These are phyloP conservation scores for Mycocalia duriaeana DNA, from an alignment of 1,284 basidiomycete species.

Conservation along the genomic window DNA sequence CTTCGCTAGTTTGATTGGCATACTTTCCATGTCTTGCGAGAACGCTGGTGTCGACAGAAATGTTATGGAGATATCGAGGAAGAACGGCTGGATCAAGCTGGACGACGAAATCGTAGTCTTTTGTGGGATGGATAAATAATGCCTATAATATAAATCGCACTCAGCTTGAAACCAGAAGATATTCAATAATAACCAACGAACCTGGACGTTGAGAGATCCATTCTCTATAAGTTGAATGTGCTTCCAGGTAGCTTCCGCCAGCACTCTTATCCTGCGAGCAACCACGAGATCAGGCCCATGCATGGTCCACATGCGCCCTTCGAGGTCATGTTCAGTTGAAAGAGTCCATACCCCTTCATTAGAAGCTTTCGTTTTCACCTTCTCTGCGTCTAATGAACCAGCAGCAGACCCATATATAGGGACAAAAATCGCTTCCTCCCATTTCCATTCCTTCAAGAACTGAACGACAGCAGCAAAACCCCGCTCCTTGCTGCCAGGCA, in stretches of 20 bases:
- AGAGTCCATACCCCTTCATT: conserved; percentile 71
- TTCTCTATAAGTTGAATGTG: conserved; percentile 42
- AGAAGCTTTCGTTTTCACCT: conserved; percentile 16
- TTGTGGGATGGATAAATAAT: conserved; percentile 79
- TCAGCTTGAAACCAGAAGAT: neutral
- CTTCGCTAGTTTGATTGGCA: conserved; percentile 36
- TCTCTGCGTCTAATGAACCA: conserved; percentile 10
- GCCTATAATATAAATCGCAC: conserved; percentile 43
- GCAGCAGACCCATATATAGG: conserved; percentile 44
- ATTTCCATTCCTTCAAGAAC: conserved; percentile 82
- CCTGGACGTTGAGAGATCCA: conserved; percentile 47
- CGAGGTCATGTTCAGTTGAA: conserved; percentile 74
- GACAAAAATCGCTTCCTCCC: conserved; percentile 62
- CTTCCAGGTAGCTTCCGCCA: conserved; percentile 72
- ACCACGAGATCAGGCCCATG: conserved; percentile 61
- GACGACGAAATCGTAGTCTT: conserved; percentile 85
- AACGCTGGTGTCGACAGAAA: conserved; percentile 42
- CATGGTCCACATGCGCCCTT: conserved; percentile 75
- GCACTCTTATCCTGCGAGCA: conserved; percentile 61
- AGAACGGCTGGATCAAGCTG: conserved; percentile 63
- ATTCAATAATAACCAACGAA: conserved; percentile 21
- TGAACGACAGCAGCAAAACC: conserved; percentile 80
- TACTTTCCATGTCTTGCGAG: conserved; percentile 47
- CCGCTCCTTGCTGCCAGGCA: conserved; percentile 68
- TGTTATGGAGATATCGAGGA: conserved; percentile 71